Evolutionary conservation across 805 yeast species (phyloP), one percentile per base, ranked within the genome.

Genomic region (fission yeast (Schizosaccharomyces pombe)): DNA sequence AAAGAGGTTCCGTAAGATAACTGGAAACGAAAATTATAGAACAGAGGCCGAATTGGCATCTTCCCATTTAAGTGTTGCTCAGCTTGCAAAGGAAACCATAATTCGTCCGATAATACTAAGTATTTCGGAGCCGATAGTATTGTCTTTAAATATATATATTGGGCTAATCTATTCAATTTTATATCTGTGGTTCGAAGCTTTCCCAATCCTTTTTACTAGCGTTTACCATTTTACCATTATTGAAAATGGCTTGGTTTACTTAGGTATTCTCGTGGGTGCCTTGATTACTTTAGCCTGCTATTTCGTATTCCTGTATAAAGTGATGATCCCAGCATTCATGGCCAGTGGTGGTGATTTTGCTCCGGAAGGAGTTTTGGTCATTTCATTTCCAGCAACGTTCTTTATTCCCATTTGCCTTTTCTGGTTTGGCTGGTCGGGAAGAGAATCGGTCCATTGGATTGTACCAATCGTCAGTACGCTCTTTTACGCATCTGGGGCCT

Each of bases 171-270:
- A 78, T 62, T 74, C 79, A 30, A 63, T 72, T 31, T 58, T 75
- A 57, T 79, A 76, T 62, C 62, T 76, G 26, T 78, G 75, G 68
- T 75, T 78, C 59, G 82, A 79, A 63, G 77, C 76, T 4, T 76
- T 75, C 64, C 83, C 84, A 6, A 67, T 77, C 37, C 77, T 75
- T 2, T 79, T 72, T 57, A 55, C 57, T 6, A 73, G 69, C 2
- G 60, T 68, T 22, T 68, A 75, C 58, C 61, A 68, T 32, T 78
- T 78, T 63, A 70, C 75, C 4, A 60, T 69, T 28, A 68, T 76
- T 33, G 75, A 73, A 54, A 57, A 63, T 29, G 78, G 80, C 19
- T 63, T 69, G 2, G 64, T 79, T 0, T 79, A 69, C 63, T 51
- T 75, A 39, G 68, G 75, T n/a, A 64, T 73, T 40, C 60, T 70